Conservation (phyloP, 495 filamentous ascomycete genomes). For the Talaromyces proteolyticus region DNA sequence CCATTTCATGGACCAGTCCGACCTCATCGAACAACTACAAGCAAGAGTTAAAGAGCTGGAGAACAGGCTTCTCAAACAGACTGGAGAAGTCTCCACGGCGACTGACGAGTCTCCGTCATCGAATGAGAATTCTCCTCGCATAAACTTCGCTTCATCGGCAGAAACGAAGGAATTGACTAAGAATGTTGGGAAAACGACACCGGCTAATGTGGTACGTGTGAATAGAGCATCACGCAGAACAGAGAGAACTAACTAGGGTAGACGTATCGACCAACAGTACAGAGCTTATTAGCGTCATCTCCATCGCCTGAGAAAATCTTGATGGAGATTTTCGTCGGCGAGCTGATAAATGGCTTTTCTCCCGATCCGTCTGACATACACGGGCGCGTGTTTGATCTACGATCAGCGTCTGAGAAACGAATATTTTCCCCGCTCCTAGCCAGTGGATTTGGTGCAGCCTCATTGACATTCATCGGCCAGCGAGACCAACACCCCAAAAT, state of each 20-base stretch:
- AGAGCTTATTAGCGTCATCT: neutral
- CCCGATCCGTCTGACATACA: constrained; percentile 12
- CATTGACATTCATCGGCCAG: constrained; percentile 17
- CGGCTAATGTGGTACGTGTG: constrained; percentile 1
- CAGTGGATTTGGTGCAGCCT: constrained; percentile 18
- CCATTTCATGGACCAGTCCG: constrained; percentile 19
- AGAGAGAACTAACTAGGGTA: neutral
- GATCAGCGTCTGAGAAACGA: constrained; percentile 15
- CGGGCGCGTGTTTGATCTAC: constrained; percentile 16
- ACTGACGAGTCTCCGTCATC: neutral
- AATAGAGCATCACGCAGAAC: neutral
- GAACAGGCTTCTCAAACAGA: constrained; percentile 9
- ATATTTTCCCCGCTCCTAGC: constrained; percentile 17
- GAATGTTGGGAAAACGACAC: neutral
- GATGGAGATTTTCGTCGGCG: constrained; percentile 17
- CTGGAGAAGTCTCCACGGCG: neutral
- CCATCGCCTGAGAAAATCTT: constrained; percentile 2
- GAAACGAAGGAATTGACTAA: neutral
- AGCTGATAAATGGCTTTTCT: constrained; percentile 17
- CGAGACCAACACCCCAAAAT: constrained; percentile 13
- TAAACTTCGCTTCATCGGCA: neutral
- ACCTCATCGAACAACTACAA: constrained; percentile 17
- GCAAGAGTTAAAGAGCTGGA: constrained; percentile 9
- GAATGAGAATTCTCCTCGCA: neutral
- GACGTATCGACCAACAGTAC: neutral